These are phyloP conservation scores for Ceratocystis harringtonii DNA, from an alignment of 2,329 filamentous ascomycete genomes.

Conservation along the genomic window DNA sequence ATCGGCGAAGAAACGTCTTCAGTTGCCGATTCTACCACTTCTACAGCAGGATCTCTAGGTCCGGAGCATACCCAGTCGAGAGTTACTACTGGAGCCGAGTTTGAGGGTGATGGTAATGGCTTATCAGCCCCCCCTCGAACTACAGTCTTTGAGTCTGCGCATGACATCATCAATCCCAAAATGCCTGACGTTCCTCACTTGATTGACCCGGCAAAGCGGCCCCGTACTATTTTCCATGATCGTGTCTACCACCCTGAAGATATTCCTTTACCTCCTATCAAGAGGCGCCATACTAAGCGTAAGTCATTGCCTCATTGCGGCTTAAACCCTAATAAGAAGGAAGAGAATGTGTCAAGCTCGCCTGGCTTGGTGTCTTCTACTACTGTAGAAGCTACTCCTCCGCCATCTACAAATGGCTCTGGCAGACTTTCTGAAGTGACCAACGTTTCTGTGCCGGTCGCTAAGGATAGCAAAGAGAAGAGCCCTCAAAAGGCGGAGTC, in stretches of 20 bases:
- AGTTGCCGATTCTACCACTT: background rate
- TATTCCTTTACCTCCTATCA: constrained; percentile 66
- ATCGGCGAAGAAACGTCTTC: background rate
- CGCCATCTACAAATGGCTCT: background rate
- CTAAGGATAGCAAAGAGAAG: background rate
- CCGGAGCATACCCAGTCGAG: constrained; percentile 23
- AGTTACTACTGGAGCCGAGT: constrained; percentile 37
- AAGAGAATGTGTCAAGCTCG: background rate
- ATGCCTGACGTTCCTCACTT: constrained; percentile 70
- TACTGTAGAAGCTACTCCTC: constrained; percentile 16
- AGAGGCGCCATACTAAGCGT: constrained; percentile 32
- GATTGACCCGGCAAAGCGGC: constrained; percentile 64
- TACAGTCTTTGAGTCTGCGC: constrained; percentile 87
- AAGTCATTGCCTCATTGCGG: constrained; percentile 20
- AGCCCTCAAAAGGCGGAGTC: constrained; percentile 23
- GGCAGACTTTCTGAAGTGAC: constrained; percentile 13
- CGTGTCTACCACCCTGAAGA: constrained; percentile 87
- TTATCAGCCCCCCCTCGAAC: constrained; percentile 69
- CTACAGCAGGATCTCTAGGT: background rate
- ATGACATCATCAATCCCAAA: constrained; percentile 81
- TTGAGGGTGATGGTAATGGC: constrained; percentile 28
- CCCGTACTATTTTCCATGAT: constrained; percentile 91
- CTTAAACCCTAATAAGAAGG: constrained; percentile 13
- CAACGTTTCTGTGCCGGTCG: background rate
- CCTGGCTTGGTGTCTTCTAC: background rate